phyloP scores from a whole-genome alignment of 371 early-diverging fungal species.

The Thermomucor indicae-seudaticae region DNA sequence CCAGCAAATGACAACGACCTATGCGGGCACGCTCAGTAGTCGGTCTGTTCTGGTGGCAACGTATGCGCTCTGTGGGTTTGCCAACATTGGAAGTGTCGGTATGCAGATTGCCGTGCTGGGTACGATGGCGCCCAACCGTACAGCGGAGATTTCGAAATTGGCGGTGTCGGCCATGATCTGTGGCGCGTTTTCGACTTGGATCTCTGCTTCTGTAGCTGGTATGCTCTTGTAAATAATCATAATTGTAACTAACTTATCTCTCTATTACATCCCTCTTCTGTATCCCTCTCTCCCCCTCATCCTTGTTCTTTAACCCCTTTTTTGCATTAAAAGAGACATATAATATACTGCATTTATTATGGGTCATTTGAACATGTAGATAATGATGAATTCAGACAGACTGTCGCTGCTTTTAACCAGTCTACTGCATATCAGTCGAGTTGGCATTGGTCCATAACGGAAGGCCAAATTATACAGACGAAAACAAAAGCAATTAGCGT shows the following conservation, averaged over 20 bases:
- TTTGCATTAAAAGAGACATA: too few relatives aligned
- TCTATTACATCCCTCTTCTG: background rate
- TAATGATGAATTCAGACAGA: too few relatives aligned
- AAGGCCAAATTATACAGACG: too few relatives aligned
- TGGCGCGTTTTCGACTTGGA: slow-evolving; percentile 80
- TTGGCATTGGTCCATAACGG: too few relatives aligned
- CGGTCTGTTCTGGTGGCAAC: slow-evolving; percentile 58
- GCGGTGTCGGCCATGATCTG: slow-evolving; percentile 80
- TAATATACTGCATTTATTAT: too few relatives aligned
- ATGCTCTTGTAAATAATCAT: slow-evolving; percentile 34
- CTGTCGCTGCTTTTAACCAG: too few relatives aligned
- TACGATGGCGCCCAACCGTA: slow-evolving; percentile 78
- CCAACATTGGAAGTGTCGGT: slow-evolving; percentile 85
- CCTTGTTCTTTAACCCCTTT: too few relatives aligned
- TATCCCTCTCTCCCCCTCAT: too few relatives aligned
- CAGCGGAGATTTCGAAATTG: slow-evolving; percentile 68
- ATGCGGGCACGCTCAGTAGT: slow-evolving; percentile 19
- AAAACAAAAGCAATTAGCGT: too few relatives aligned
- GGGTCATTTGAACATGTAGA: too few relatives aligned
- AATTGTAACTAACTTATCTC: background rate
- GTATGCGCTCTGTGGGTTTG: slow-evolving; percentile 88
- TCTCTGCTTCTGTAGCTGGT: slow-evolving; percentile 85
- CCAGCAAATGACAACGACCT: slow-evolving; percentile 32
- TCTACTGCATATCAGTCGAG: too few relatives aligned
- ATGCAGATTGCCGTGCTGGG: slow-evolving; percentile 82